Evolutionary conservation across 2,329 filamentous ascomycete genomes (phyloP).

Genomic region (Fusarium piperis): DNA sequence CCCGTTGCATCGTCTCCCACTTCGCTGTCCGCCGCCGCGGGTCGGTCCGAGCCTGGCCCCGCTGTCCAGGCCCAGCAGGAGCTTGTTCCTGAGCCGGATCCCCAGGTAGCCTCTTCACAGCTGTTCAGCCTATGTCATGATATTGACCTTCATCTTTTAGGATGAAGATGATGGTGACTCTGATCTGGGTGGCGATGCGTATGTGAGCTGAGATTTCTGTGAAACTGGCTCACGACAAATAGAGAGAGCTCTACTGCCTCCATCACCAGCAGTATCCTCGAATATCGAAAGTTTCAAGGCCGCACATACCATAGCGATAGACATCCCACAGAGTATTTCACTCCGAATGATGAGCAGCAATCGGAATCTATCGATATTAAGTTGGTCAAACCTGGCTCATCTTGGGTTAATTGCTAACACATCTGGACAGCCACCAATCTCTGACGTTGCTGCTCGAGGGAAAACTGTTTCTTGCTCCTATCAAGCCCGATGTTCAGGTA

Average conservation of each 20-base stretch:
- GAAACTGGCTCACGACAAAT: neutral
- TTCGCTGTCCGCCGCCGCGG: neutral
- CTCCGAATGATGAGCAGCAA: constrained; percentile 39
- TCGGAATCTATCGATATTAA: constrained; percentile 39
- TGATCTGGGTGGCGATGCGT: constrained; percentile 29
- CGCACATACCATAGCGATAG: constrained; percentile 37
- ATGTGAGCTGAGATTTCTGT: neutral
- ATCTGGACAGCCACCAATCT: constrained; percentile 30
- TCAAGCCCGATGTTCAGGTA: constrained; percentile 30
- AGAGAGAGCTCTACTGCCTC: constrained; percentile 40
- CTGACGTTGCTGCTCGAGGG: constrained; percentile 28
- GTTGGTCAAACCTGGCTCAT: neutral
- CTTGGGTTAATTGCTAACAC: neutral
- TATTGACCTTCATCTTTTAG: neutral
- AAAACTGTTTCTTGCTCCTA: constrained; percentile 32
- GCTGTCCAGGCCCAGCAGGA: constrained; percentile 26
- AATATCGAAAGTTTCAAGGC: constrained; percentile 37
- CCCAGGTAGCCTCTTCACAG: constrained; percentile 7
- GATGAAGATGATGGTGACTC: constrained; percentile 29
- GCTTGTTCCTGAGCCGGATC: constrained; percentile 30
- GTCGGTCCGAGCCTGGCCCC: constrained; percentile 21
- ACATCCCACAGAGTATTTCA: constrained; percentile 37
- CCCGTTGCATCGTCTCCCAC: neutral
- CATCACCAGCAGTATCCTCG: constrained; percentile 34
- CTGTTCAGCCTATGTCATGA: neutral